A percentile compares a stretch with the other conserved stretches of the same genome.
phyloP scores from a whole-genome alignment of 106 monocot genomes.

The Amphibolis antarctica region DNA sequence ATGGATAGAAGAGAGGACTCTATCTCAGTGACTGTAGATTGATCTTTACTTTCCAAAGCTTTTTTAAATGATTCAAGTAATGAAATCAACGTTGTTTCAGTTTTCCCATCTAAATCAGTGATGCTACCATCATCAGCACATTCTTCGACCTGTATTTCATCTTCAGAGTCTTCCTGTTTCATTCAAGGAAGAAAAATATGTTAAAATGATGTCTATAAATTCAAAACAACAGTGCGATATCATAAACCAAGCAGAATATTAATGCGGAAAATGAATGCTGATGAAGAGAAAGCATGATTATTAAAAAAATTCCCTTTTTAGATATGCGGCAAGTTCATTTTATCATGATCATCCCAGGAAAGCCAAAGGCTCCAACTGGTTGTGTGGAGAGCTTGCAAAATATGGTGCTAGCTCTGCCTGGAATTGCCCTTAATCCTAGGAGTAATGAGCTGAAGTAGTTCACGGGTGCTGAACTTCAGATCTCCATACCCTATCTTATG shows the following conservation, averaged over 20 bases:
- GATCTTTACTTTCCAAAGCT: constrained; percentile 50
- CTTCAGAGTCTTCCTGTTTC: constrained; percentile 43
- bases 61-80: constrained; percentile 54
- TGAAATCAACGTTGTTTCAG: constrained; percentile 25
- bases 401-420: too few relatives aligned
- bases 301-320: background rate
- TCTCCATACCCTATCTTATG: too few relatives aligned
- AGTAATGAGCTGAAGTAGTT: too few relatives aligned
- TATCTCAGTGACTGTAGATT: constrained; percentile 49
- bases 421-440: too few relatives aligned
- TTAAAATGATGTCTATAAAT: background rate
- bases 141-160: constrained; percentile 22
- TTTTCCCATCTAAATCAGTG: constrained; percentile 24
- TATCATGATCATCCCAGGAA: background rate
- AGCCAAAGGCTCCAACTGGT: background rate
- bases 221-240: background rate
- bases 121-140: constrained; percentile 16
- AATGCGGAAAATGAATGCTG: background rate
- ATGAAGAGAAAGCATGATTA: background rate
- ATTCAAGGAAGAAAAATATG: background rate
- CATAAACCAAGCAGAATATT: background rate
- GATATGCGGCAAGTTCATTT: background rate
- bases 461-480: too few relatives aligned
- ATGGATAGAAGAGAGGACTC: constrained; percentile 63
- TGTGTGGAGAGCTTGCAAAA: too few relatives aligned